Evolutionary conservation across 2,329 filamentous ascomycete species (phyloP), one percentile per base, ranked within the genome.

Genomic region (Trichoderma harzianum): DNA sequence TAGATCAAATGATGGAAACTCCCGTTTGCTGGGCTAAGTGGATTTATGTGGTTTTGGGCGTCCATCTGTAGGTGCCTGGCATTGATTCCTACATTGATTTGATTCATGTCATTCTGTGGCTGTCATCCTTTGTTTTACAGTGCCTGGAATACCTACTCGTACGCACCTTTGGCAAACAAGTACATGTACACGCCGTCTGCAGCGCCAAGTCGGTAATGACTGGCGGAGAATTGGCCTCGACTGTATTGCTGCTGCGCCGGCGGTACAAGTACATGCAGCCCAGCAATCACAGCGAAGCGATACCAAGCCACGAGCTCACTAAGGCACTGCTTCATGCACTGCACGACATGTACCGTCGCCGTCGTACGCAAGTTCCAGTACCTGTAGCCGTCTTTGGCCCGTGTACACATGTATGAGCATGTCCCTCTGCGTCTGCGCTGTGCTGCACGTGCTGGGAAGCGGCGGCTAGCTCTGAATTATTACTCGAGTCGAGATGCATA

Each of bases 241-340:
- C 24, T 21, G 64, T 36, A 32, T 34, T 62, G 34, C 53, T 55
- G 14, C 43, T 53, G 62, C 47, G 51, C 30, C 16, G 28, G 60
- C 60, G 5, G 34, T 63, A 36, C 47, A 16, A 68, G 55, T 30
- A 57, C 53, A 10, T 58, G 26, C 55, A 68, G 65, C 61, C 43
- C 62, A 26, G 39, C 62, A 65, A 65, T 65, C 62, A 53, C 16
- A 32, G 21, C 28, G n/a, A n/a, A 32, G 60, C 60, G 62, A 64
- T 64, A 51, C 39, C 39, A 30, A 28, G 64, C 64, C 64, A 67
- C 64, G 64, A 57, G 64, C 64, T 26, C 64, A 66, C 24, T 67
- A 51, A 34, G 18, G 53, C 53, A 68, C 53, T 36, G 47, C 51
- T 67, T 53, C 64, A 67, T 67, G 51, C 51, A 30, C 65, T 68